phyloP scores from a whole-genome alignment of 2,329 filamentous ascomycete species.

The Chaetomium olivaceum region DNA sequence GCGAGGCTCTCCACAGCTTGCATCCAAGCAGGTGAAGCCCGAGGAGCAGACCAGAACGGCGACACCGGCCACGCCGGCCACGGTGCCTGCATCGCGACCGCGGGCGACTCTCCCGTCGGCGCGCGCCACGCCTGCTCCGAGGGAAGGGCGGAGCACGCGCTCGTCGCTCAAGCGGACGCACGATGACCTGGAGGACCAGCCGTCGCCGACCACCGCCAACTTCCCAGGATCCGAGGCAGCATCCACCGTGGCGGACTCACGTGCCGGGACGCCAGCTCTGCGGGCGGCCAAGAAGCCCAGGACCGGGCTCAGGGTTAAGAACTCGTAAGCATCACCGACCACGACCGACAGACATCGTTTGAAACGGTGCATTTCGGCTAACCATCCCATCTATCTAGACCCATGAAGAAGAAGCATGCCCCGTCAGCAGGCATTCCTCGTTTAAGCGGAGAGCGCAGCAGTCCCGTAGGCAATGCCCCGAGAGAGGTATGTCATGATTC shows the following conservation, averaged over 20 bases:
- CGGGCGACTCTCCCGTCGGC: constrained; percentile 21
- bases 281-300: constrained; percentile 61
- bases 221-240: constrained; percentile 51
- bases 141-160: constrained; percentile 48
- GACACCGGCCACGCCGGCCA: constrained; percentile 11
- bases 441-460: constrained; percentile 63
- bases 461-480: constrained; percentile 53
- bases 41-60: constrained; percentile 1
- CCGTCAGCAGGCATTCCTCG: constrained; percentile 69
- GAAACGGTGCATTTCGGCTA: constrained; percentile 15
- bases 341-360: neutral
- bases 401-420: constrained; percentile 72
- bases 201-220: constrained; percentile 54
- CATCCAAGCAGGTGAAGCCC: neutral
- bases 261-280: constrained; percentile 60
- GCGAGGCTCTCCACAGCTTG: constrained; percentile 1
- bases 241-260: constrained; percentile 53
- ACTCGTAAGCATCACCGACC: constrained; percentile 56
- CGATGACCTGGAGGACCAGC: constrained; percentile 56
- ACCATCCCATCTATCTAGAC: constrained; percentile 49
- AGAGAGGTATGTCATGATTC: constrained; percentile 53
- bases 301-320: constrained; percentile 65
- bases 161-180: constrained; percentile 54
- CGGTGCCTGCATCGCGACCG: constrained; percentile 23
- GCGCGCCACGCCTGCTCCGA: constrained; percentile 36